Percentiles rank a stretch among this genome's conserved stretches.
These are phyloP conservation scores for Colletotrichum sp. DNA, from an alignment of 2,329 filamentous ascomycete genomes.

Conservation along the genomic window DNA sequence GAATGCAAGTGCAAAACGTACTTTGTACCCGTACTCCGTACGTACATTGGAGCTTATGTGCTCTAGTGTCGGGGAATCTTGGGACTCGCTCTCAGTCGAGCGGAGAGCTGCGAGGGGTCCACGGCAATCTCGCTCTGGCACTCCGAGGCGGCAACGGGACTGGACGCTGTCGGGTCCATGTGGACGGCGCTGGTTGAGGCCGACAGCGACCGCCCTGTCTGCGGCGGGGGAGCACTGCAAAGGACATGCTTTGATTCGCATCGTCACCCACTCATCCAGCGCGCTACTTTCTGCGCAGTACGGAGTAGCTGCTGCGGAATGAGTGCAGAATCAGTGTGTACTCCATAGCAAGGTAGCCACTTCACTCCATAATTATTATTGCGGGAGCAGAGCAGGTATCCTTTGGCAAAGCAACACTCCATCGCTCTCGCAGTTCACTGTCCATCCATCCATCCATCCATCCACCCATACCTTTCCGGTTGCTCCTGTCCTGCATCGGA, in stretches of 20 bases:
- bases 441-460: not conserved
- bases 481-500: slow-evolving; percentile 9
- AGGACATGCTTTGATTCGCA: not conserved
- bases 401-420: not conserved
- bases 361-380: not conserved
- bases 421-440: not conserved
- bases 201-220: slow-evolving; percentile 10
- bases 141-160: not conserved
- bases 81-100: not conserved
- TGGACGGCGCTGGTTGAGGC: not conserved
- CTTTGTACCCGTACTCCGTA: not conserved
- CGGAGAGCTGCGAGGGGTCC: not conserved
- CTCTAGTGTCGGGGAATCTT: not conserved
- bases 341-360: not conserved
- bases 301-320: not conserved
- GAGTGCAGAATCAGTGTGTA: not conserved
- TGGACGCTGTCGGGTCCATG: not conserved
- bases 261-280: slow-evolving; percentile 1
- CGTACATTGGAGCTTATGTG: not conserved
- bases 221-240: not conserved
- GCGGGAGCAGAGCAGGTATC: not conserved
- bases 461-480: too few relatives aligned
- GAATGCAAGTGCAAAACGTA: not conserved
- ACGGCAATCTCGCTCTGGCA: slow-evolving; percentile 16
- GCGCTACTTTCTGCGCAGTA: not conserved